Percentiles rank a stretch among this genome's conserved stretches.
phyloP scores from a whole-genome alignment of 2,329 filamentous ascomycete species.

The Alternaria novae-zelandiae region DNA sequence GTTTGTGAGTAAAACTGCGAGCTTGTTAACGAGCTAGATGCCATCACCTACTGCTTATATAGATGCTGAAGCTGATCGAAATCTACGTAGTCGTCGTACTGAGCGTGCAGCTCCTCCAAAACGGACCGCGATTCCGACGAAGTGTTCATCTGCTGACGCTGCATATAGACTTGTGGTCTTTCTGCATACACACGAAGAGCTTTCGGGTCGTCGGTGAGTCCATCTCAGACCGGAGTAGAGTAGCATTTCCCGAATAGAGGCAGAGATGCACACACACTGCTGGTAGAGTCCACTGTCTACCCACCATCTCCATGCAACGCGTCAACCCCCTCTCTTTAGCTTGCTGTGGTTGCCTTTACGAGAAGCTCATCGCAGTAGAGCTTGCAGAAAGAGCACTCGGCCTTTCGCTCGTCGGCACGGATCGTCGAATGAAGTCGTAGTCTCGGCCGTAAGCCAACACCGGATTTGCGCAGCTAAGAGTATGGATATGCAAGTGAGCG shows the following conservation, averaged over 20 bases:
- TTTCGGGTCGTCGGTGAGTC: neutral
- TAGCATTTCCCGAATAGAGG: neutral
- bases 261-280: neutral
- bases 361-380: neutral
- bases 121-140: neutral
- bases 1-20: neutral
- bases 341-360: neutral
- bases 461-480: neutral
- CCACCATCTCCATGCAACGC: neutral
- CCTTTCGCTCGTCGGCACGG: neutral
- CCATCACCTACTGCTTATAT: neutral
- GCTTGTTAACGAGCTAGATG: neutral
- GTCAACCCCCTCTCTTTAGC: neutral
- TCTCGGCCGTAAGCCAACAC: neutral
- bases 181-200: neutral
- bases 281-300: neutral
- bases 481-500: neutral
- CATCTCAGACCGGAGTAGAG: neutral
- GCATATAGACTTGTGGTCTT: neutral
- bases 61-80: neutral
- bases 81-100: neutral
- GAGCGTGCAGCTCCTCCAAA: neutral
- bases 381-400: neutral
- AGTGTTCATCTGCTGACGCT: neutral
- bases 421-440: neutral